phyloP scores from a whole-genome alignment of 805 yeast genomes.

The Jamesozyma piceae region DNA sequence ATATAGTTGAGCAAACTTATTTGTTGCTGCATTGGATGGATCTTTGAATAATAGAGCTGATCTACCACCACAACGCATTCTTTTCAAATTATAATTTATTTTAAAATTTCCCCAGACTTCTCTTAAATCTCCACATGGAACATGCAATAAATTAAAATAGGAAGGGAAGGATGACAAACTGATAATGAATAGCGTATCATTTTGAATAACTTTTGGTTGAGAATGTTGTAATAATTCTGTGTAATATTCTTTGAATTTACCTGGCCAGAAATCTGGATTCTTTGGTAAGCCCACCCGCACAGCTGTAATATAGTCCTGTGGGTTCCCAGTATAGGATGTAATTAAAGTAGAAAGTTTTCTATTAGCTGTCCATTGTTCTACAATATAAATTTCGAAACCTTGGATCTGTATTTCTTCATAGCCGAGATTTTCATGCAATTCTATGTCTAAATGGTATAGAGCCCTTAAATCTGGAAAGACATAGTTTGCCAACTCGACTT shows the following conservation, averaged over 20 bases:
- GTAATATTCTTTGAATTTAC: constrained; percentile 48
- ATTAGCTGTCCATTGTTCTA: constrained; percentile 88
- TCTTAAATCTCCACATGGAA: constrained; percentile 50
- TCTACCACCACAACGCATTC: constrained; percentile 78
- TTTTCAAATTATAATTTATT: constrained; percentile 67
- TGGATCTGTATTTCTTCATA: constrained; percentile 41
- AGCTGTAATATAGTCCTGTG: constrained; percentile 52
- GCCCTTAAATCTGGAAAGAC: constrained; percentile 53
- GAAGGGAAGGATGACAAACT: constrained; percentile 77
- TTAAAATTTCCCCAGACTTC: constrained; percentile 49
- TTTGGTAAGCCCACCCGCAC: constrained; percentile 45
- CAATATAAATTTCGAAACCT: constrained; percentile 85
- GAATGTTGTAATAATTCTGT: constrained; percentile 58
- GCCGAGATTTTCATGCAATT: constrained; percentile 31
- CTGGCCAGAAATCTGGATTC: constrained; percentile 28
- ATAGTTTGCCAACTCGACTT: constrained; percentile 24
- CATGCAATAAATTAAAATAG: constrained; percentile 57
- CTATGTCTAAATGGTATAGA: constrained; percentile 37
- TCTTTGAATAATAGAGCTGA: constrained; percentile 61
- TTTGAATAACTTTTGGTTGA: constrained; percentile 52
- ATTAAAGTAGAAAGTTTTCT: constrained; percentile 59
- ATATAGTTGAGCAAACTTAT: constrained; percentile 71
- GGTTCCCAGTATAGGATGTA: constrained; percentile 79
- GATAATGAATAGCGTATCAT: constrained; percentile 65
- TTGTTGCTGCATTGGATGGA: constrained; percentile 70